phyloP scores from a whole-genome alignment of 2,329 filamentous ascomycete genomes.

The Cylindrodendrum hubeiense region DNA sequence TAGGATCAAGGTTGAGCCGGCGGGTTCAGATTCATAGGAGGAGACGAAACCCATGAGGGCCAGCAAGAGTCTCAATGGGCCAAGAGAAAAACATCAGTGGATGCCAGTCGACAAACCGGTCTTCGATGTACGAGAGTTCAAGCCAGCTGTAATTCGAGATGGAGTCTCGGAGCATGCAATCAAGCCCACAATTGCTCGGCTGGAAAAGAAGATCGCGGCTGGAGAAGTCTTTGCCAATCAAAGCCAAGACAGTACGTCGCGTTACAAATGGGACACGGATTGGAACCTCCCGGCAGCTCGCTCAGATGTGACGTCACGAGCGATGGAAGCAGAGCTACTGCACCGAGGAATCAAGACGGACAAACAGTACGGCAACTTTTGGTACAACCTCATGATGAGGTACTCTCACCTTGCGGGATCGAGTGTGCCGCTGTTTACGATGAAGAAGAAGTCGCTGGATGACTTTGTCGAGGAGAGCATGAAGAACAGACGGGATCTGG shows the following conservation, averaged over 20 bases:
- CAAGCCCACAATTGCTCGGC: constrained; percentile 35
- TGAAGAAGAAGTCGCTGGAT: constrained; percentile 39
- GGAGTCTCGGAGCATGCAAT: constrained; percentile 40
- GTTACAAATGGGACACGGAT: constrained; percentile 32
- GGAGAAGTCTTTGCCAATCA: constrained; percentile 23
- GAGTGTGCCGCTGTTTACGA: constrained; percentile 39
- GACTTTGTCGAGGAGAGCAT: constrained; percentile 37
- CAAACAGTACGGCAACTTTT: constrained; percentile 37
- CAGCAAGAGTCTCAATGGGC: background rate
- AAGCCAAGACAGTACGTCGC: constrained; percentile 1
- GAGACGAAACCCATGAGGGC: background rate
- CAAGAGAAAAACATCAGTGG: constrained; percentile 8
- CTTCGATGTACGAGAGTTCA: constrained; percentile 25
- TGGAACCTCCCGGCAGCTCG: constrained; percentile 24
- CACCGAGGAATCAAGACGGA: constrained; percentile 30
- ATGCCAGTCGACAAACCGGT: constrained; percentile 4
- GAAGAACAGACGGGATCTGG: constrained; percentile 11
- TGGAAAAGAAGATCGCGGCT: constrained; percentile 35
- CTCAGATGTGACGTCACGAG: constrained; percentile 18
- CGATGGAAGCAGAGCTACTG: constrained; percentile 31
- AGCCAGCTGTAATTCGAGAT: constrained; percentile 38
- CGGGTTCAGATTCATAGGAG: background rate
- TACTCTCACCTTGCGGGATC: constrained; percentile 35
- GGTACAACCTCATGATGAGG: constrained; percentile 42
- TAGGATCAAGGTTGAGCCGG: background rate